Conservation (phyloP, 768 basidiomycete genomes). For the Boletus rubroflammeus region DNA sequence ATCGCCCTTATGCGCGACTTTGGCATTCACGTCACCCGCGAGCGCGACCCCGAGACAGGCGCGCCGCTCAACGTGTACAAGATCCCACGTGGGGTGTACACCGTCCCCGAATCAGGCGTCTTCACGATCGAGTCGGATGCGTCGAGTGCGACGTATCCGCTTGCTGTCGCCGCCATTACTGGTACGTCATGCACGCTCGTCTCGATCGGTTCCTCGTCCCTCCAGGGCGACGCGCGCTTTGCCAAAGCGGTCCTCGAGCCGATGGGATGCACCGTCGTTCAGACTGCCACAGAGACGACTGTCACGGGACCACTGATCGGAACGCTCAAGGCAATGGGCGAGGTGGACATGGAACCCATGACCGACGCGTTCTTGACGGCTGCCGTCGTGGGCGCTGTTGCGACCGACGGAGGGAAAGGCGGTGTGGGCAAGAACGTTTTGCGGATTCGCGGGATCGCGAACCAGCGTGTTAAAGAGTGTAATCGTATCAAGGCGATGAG, state of each 20-base stretch:
- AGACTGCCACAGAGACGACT: constrained; percentile 85
- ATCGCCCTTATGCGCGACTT: constrained; percentile 97
- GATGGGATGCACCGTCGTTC: constrained; percentile 91
- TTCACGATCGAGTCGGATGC: constrained; percentile 97
- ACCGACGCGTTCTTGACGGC: constrained; percentile 99
- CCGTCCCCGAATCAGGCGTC: constrained; percentile 55
- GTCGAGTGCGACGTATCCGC: constrained; percentile 92
- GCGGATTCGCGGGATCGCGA: constrained; percentile 91
- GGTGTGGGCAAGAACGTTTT: constrained; percentile 44
- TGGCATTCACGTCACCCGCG: constrained; percentile 71
- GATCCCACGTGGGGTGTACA: constrained; percentile 78
- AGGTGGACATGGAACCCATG: constrained; percentile 99
- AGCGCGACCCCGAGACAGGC: constrained; percentile 56
- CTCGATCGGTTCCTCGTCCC: constrained; percentile 85
- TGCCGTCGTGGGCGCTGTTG: constrained; percentile 86
- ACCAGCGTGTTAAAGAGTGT: constrained; percentile 98
- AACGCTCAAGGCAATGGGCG: constrained; percentile 56
- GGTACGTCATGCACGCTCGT: constrained; percentile 93
- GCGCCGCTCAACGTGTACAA: constrained; percentile 75
- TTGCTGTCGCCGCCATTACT: constrained; percentile 95
- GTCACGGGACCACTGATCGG: constrained; percentile 88
- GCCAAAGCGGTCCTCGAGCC: constrained; percentile 89
- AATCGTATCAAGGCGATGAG: constrained; percentile 97
- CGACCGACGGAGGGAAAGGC: constrained; percentile 48
- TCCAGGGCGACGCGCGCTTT: constrained; percentile 97